Evolutionary conservation across 345 rosid species (phyloP).

Genomic region (Viola odorata): DNA sequence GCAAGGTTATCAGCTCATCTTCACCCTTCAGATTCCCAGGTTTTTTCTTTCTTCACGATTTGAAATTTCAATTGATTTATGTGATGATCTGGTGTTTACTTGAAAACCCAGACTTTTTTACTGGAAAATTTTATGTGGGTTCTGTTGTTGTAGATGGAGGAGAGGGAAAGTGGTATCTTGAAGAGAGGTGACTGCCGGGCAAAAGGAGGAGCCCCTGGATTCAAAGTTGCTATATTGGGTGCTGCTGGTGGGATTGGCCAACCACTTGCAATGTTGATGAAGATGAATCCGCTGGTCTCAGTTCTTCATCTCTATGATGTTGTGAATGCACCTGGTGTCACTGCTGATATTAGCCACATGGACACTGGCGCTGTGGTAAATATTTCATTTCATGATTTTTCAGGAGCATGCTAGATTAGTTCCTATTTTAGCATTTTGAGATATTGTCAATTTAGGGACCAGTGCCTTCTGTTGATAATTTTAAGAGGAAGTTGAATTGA

Average conservation of each 20-base stretch:
- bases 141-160: slow-evolving; percentile 40
- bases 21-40: slow-evolving; percentile 50
- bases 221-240: slow-evolving; percentile 75
- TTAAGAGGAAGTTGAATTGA: too few species aligned
- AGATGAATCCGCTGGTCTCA: slow-evolving; percentile 53
- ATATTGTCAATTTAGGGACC: too few species aligned
- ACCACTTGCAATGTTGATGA: slow-evolving; percentile 60
- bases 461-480: too few species aligned
- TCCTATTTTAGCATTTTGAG: neutral
- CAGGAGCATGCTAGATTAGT: too few species aligned
- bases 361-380: slow-evolving; percentile 29
- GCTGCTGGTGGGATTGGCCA: slow-evolving; percentile 86
- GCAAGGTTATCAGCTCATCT: slow-evolving; percentile 64
- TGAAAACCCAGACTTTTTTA: neutral
- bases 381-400: too few species aligned
- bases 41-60: slow-evolving; percentile 8
- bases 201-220: slow-evolving; percentile 68
- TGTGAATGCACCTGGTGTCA: slow-evolving; percentile 26
- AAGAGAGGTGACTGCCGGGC: slow-evolving; percentile 52
- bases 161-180: slow-evolving; percentile 33
- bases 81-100: neutral
- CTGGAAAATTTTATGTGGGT: slow-evolving; percentile 3
- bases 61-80: neutral
- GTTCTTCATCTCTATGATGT: slow-evolving; percentile 36
- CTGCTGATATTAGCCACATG: slow-evolving; percentile 32